Base-by-base conservation (phyloP, 129 eudicot genomes). In the Artemisia annua region DNA sequence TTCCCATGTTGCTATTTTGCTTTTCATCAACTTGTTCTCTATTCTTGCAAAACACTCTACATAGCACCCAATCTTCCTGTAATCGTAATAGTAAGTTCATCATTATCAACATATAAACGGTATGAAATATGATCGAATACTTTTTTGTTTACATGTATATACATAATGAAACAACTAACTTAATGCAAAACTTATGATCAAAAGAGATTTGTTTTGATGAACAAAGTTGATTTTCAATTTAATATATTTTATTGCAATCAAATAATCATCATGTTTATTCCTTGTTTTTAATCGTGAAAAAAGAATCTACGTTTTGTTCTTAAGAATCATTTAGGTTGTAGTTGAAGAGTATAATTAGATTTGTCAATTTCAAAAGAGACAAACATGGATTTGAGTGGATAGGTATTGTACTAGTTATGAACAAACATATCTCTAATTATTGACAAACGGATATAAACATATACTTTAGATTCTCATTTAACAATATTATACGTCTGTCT, bases 21-120 rank as follows among this genome's bases (percentile, higher is more conserved):
- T 78, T 89, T 60, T 79, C 69, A 67, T 79, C 53, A 48, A 32
- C 55, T 70, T 20, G 32, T 72, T 86, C 92, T 80, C 32, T 28
- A 28, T 75, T 85, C 67, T 93, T 93, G 88, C 77, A 77, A 82
- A 93, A 93, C 57, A 93, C 95, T 76, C 90, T 82, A 66, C 98
- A 94, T 61, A 94, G 55, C 44, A 78, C 82, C 82, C 78, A 78
- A 19, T 78, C 82, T 26, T 62, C 82, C 82, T 78, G 73, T 15
- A 77, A 28, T 16, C 0, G 30, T 39, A 18, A 39, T 39, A 39
- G 46, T 19, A 53, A 53, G 7, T n/a, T 20, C 63, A n/a, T 57
- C 2, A 10, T 6, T 57, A 3, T 18, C 24, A 17, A 8, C 5
- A 0, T 35, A 35, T 35, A 35, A 35, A 35, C 44, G 44, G 6